Percentiles rank a stretch among this genome's conserved stretches.
Conservation (phyloP, 2,329 filamentous ascomycete species). For the Nemania serpens region DNA sequence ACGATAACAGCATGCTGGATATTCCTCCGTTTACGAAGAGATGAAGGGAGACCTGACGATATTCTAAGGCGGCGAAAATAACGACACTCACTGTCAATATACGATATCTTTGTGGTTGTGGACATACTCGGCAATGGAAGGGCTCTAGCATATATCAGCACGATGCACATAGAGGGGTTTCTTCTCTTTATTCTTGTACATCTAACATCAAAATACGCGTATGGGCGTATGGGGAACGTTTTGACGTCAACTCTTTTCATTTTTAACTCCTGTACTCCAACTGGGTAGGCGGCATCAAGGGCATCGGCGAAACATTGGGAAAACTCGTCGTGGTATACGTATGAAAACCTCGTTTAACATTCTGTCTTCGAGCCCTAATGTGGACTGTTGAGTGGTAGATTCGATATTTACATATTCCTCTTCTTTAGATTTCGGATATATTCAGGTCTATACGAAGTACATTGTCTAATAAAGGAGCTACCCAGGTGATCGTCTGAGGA, state of each 20-base stretch:
- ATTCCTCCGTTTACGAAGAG: slow-evolving; percentile 36
- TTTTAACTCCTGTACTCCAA: slow-evolving; percentile 18
- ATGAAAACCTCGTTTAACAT: not conserved
- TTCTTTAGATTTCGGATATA: no score
- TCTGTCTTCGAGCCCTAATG: not conserved
- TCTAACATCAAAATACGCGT: not conserved
- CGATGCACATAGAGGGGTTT: slow-evolving; percentile 12
- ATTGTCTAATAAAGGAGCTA: no score
- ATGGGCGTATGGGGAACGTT: slow-evolving; percentile 21
- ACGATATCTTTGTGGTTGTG: not conserved
- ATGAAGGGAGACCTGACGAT: slow-evolving; percentile 34
- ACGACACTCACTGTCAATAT: not conserved
- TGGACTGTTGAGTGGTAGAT: slow-evolving; percentile 2
- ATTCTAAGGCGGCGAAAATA: not conserved
- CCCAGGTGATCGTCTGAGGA: no score
- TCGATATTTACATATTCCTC: no score
- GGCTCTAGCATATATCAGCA: slow-evolving; percentile 5
- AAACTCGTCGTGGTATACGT: not conserved
- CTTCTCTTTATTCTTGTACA: slow-evolving; percentile 7
- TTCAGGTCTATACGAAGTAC: no score
- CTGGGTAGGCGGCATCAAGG: slow-evolving; percentile 3
- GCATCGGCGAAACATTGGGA: slow-evolving; percentile 1
- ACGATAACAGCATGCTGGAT: slow-evolving; percentile 30
- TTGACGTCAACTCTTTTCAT: slow-evolving; percentile 18
- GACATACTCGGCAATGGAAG: slow-evolving; percentile 8